Conservation (phyloP, 2,329 filamentous ascomycete genomes). For the Xylaria sp. region DNA sequence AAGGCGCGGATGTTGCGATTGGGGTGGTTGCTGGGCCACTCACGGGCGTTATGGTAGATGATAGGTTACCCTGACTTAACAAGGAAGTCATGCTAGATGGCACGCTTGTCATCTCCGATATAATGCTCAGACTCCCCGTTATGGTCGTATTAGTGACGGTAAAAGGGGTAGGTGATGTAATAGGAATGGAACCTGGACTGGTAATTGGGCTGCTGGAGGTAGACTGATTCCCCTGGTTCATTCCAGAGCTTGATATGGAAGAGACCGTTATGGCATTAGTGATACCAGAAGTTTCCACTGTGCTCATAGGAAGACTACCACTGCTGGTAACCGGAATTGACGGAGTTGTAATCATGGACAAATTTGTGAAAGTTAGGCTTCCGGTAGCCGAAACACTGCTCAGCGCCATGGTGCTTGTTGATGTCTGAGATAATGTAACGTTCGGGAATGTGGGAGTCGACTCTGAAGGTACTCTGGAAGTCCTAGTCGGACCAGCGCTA, state of each 20-base stretch:
- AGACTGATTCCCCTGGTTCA: conserved; percentile 22
- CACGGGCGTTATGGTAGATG: conserved; percentile 12
- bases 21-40: conserved; percentile 17
- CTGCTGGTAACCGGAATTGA: conserved; percentile 33
- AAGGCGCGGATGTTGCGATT: conserved; percentile 13
- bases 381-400: conserved; percentile 46
- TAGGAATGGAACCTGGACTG: conserved; percentile 20
- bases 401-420: conserved; percentile 22
- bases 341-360: conserved; percentile 24
- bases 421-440: not conserved
- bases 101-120: conserved; percentile 12
- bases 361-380: conserved; percentile 37
- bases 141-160: conserved; percentile 3
- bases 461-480: not conserved
- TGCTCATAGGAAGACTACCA: conserved; percentile 20
- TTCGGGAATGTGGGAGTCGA: not conserved
- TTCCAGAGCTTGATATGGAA: conserved; percentile 9
- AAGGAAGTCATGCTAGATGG: conserved; percentile 8
- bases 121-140: conserved; percentile 5
- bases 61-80: conserved; percentile 23
- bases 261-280: conserved; percentile 22
- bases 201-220: conserved; percentile 8
- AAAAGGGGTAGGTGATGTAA: conserved; percentile 3
- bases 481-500: not conserved
- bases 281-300: conserved; percentile 17